Evolutionary conservation across 2,329 filamentous ascomycete species (phyloP).

Genomic region (Chrysoporthe cubensis): DNA sequence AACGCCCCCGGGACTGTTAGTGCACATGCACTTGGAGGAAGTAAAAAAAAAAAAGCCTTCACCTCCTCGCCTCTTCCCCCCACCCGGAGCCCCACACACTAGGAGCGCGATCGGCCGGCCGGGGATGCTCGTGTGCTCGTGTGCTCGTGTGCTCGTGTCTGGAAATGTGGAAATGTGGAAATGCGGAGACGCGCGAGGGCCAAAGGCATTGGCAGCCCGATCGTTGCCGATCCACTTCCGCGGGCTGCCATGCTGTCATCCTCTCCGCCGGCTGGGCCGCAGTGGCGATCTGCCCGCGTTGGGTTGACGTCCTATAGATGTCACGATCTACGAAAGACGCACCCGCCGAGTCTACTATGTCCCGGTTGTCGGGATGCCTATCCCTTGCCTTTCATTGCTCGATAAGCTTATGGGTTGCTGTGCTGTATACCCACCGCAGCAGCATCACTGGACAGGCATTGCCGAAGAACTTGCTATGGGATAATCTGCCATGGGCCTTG

Average conservation of each 20-base stretch:
- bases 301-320: neutral
- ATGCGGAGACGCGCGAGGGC: neutral
- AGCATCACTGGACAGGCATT: no score
- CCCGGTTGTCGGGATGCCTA: no score
- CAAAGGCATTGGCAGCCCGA: neutral
- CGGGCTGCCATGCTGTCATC: conserved; percentile 5
- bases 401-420: neutral
- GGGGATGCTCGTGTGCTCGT: conserved; percentile 5
- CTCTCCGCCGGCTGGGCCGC: neutral
- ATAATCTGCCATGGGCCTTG: no score
- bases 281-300: neutral
- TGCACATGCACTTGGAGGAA: neutral
- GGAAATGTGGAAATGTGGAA: neutral
- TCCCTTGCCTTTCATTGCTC: neutral
- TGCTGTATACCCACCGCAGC: no score
- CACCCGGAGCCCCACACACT: conserved; percentile 10
- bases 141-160: neutral
- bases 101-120: conserved; percentile 23
- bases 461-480: no score
- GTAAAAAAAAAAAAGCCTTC: neutral
- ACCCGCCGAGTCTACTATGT: no score
- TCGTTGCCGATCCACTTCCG: neutral
- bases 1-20: conserved; percentile 5
- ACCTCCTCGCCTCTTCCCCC: neutral
- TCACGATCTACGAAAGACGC: neutral